phyloP scores from a whole-genome alignment of 345 rosid genomes.

The Eutrema yunnanense region DNA sequence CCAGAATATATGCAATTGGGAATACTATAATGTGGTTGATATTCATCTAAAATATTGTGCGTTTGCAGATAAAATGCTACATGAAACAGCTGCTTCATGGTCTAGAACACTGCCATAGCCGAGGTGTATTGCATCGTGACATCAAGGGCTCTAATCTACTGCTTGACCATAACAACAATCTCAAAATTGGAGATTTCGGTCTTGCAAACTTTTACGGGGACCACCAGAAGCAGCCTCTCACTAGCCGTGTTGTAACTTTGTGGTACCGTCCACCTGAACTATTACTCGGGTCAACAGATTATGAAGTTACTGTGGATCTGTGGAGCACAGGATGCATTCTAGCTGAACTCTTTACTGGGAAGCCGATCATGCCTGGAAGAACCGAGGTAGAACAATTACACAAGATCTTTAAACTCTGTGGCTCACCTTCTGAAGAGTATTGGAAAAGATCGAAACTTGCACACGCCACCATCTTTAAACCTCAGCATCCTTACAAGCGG shows the following conservation, averaged over 20 bases:
- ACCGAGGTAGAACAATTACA: conserved; percentile 77
- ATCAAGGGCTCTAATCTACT: conserved; percentile 65
- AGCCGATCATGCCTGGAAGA: conserved; percentile 70
- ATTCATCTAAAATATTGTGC: neutral
- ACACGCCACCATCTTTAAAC: conserved; percentile 58
- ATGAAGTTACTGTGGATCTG: conserved; percentile 56
- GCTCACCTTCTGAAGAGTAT: conserved; percentile 68
- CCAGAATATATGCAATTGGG: neutral
- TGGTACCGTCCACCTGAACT: conserved; percentile 80
- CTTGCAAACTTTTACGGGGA: conserved; percentile 39
- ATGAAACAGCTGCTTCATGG: conserved; percentile 59
- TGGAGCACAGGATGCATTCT: conserved; percentile 71
- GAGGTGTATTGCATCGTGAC: conserved; percentile 63
- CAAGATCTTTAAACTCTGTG: conserved; percentile 69
- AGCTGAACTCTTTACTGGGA: conserved; percentile 61
- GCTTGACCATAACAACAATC: conserved; percentile 46
- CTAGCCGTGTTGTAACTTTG: conserved; percentile 67
- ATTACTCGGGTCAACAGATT: conserved; percentile 53
- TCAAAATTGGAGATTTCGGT: conserved; percentile 67
- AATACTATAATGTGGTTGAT: neutral
- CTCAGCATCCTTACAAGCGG: conserved; percentile 59
- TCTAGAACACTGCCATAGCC: conserved; percentile 59
- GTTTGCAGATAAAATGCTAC: conserved; percentile 55
- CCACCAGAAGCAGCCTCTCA: conserved; percentile 47
- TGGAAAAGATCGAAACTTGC: conserved; percentile 60